Base-by-base conservation (phyloP, 2,329 filamentous ascomycete genomes). In the Chalara sp. region DNA sequence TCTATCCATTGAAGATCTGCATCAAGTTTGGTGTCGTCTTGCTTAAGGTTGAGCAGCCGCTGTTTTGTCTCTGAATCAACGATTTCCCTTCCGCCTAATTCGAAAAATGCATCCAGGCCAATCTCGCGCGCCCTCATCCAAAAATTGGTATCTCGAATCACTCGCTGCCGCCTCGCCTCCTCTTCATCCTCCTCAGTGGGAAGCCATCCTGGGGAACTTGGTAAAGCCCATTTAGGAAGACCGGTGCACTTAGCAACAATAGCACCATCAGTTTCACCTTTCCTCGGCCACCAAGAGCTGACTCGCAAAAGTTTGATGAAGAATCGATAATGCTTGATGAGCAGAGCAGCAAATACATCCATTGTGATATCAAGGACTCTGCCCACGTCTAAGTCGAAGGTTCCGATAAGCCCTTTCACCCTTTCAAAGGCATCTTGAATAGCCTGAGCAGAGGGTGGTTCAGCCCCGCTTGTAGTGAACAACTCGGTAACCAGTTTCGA, bases 261-360 rank as follows among this genome's bases (percentile, higher is more conserved):
- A 71, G 65, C 58, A 21, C 59, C 72, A 44, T 79, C 71, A 28
- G 71, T 69, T 42, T 76, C 71, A 8, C 74, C 65, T 32, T 80
- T 81, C 46, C 84, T 82, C 1, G 93, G 93, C 93, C 93, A 99
- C 93, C 93, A 99, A 29, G 92, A 95, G 71, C 92, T 97, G 52
- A 84, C 83, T 52, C 92, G 80, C 29, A 99, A 75, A 45, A 97
- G 84, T 66, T 95, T 96, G 65, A 97, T 86, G 63, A 96, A 97
- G 70, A 97, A 99, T 32, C 86, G 83, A 65, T 86, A 90, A 58
- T 96, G 89, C 64, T 95, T 95, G 62, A 99, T 88, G 48, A 99
- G 79, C 1, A 95, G 86, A 10, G 91, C 89, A 1, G 93, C 93
- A 64, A 95, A 96, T 32, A 97, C 90, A 65, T 99, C 93, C 13